phyloP scores from a whole-genome alignment of 1,284 basidiomycete genomes.

The Fistulinella cinereoalba region DNA sequence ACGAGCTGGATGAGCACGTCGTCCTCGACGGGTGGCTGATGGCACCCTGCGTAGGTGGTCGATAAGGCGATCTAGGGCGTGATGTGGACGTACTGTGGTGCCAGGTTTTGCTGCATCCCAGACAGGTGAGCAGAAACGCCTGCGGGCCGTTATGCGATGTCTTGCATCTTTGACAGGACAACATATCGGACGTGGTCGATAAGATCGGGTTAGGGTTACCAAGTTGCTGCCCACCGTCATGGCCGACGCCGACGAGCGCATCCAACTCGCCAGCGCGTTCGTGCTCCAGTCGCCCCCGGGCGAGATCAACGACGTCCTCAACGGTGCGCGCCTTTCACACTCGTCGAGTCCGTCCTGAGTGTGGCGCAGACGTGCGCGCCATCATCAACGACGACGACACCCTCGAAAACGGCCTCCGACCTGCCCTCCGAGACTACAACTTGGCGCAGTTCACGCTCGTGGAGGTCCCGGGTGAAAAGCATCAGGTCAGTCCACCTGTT shows the following conservation, averaged over 20 bases:
- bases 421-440: conserved; percentile 81
- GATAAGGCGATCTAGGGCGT: conserved; percentile 3
- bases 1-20: conserved; percentile 22
- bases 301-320: conserved; percentile 93
- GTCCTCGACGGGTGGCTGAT: conserved; percentile 26
- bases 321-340: conserved; percentile 50
- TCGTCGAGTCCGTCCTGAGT: not conserved
- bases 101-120: conserved; percentile 24
- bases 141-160: conserved; percentile 18
- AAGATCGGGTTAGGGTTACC: conserved; percentile 28
- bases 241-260: conserved; percentile 55
- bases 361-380: conserved; percentile 71
- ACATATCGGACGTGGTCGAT: not conserved
- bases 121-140: conserved; percentile 28
- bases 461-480: conserved; percentile 69
- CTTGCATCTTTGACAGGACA: conserved; percentile 28
- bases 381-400: conserved; percentile 84
- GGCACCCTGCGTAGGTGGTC: conserved; percentile 23
- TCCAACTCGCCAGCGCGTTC: conserved; percentile 72
- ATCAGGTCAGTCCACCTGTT: conserved; percentile 51
- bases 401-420: conserved; percentile 73
- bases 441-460: conserved; percentile 76
- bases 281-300: conserved; percentile 90
- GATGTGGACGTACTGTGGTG: conserved; percentile 28
- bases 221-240: conserved; percentile 34